A percentile compares a stretch with the other conserved stretches of the same genome.
Conservation (phyloP, 2,329 filamentous ascomycete genomes). For the Sphaerostilbella broomeana region DNA sequence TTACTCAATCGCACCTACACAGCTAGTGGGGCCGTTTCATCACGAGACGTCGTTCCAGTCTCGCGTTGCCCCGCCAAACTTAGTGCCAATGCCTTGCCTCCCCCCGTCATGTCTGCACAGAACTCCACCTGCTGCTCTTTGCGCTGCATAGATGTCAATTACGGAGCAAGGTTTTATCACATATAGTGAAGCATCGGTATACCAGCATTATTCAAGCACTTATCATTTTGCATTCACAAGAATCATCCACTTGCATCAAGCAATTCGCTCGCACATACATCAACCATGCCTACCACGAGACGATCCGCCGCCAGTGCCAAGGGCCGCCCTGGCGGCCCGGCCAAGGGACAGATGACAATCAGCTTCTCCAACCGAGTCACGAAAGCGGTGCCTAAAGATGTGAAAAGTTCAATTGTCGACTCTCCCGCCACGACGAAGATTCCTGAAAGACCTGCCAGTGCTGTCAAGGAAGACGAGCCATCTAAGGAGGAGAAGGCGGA, state of each 20-base stretch:
- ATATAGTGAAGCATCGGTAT: too few species aligned
- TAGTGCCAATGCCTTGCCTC: slow-evolving; percentile 11
- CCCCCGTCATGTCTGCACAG: background rate
- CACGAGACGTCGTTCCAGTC: slow-evolving; percentile 44
- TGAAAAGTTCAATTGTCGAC: slow-evolving; percentile 36
- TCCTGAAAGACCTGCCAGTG: slow-evolving; percentile 18
- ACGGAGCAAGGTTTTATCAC: too few species aligned
- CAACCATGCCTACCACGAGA: slow-evolving; percentile 43
- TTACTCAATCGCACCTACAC: too few species aligned
- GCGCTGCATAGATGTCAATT: background rate
- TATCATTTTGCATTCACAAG: background rate
- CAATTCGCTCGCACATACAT: too few species aligned
- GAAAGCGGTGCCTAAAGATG: slow-evolving; percentile 43
- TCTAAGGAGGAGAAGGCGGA: slow-evolving; percentile 6
- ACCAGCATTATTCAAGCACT: too few species aligned
- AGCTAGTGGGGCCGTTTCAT: too few species aligned
- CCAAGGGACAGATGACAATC: slow-evolving; percentile 48
- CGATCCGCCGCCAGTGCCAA: slow-evolving; percentile 38
- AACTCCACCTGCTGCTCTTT: slow-evolving; percentile 3
- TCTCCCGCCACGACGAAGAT: slow-evolving; percentile 30
- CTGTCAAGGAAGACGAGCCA: slow-evolving; percentile 15
- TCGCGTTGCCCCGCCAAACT: slow-evolving; percentile 52
- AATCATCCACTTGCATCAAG: too few species aligned
- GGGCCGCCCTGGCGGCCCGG: slow-evolving; percentile 28
- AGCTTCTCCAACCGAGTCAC: slow-evolving; percentile 53